Percentiles rank a stretch among this genome's conserved stretches.
Evolutionary conservation across 306 rosid genomes (phyloP).

Genomic region (Adenanthera pavonina): DNA sequence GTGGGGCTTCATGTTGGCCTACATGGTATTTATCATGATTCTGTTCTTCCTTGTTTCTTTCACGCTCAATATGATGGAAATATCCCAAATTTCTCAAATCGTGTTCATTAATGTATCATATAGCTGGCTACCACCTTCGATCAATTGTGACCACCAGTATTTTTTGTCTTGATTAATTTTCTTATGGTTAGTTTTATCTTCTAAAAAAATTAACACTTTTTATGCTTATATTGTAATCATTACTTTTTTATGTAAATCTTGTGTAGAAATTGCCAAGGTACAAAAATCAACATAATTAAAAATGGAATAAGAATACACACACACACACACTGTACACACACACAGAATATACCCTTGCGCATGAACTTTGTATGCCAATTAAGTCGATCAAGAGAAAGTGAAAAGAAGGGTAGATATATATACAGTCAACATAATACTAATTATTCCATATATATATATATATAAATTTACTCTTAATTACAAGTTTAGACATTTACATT

Average conservation of each 20-base stretch:
- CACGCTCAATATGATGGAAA: background rate
- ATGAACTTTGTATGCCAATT: background rate
- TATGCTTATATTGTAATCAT: background rate
- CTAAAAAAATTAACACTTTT: no score
- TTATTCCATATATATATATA: background rate
- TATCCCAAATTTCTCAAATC: background rate
- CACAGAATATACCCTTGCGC: background rate
- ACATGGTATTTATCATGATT: slow-evolving; percentile 11
- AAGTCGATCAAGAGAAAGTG: background rate
- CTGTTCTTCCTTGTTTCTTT: slow-evolving; percentile 6
- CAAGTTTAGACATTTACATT: slow-evolving; percentile 25
- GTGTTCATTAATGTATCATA: background rate
- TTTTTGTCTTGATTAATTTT: no score
- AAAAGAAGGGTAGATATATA: background rate
- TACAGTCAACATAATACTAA: background rate
- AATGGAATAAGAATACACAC: no score
- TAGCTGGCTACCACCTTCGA: background rate
- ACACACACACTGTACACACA: no score
- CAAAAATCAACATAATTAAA: no score
- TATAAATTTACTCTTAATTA: slow-evolving; percentile 6
- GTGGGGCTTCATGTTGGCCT: slow-evolving; percentile 26
- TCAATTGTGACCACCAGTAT: background rate
- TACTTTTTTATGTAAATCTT: no score
- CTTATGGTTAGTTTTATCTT: background rate
- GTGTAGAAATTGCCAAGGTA: no score